These are phyloP conservation scores for Nepenthes alata DNA, from an alignment of 179 eudicot genomes.

Conservation along the genomic window DNA sequence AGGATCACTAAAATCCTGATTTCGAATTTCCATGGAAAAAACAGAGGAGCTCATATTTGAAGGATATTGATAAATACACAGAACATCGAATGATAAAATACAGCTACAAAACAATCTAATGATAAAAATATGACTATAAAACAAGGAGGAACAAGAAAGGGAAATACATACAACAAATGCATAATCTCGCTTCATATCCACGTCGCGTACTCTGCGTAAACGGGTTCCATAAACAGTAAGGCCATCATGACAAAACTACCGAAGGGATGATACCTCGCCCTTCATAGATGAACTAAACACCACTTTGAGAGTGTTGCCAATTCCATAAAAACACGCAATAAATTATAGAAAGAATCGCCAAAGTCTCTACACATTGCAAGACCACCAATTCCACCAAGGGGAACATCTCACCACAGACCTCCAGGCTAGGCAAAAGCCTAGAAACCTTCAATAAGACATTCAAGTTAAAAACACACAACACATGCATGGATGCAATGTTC, in stretches of 20 bases:
- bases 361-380: constrained; percentile 82
- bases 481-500: constrained; percentile 11
- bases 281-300: constrained; percentile 85
- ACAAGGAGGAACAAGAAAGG: constrained; percentile 3
- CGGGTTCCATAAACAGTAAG: constrained; percentile 94
- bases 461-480: constrained; percentile 48
- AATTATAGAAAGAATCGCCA: constrained; percentile 93
- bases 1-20: constrained; percentile 88
- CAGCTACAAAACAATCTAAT: no score
- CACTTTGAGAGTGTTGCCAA: constrained; percentile 77
- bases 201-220: constrained; percentile 99
- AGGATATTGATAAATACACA: neutral
- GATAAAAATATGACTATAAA: neutral
- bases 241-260: constrained; percentile 83
- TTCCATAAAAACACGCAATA: constrained; percentile 76
- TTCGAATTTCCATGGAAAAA: constrained; percentile 12
- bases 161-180: constrained; percentile 81
- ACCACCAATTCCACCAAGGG: constrained; percentile 90
- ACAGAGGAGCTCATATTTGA: constrained; percentile 16
- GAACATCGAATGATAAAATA: neutral
- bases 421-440: constrained; percentile 93
- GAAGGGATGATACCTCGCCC: constrained; percentile 71
- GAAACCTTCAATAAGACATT: constrained; percentile 96
- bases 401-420: constrained; percentile 90
- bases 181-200: constrained; percentile 99